phyloP scores from a whole-genome alignment of 2,329 filamentous ascomycete species.

The Venturia nashicola region DNA sequence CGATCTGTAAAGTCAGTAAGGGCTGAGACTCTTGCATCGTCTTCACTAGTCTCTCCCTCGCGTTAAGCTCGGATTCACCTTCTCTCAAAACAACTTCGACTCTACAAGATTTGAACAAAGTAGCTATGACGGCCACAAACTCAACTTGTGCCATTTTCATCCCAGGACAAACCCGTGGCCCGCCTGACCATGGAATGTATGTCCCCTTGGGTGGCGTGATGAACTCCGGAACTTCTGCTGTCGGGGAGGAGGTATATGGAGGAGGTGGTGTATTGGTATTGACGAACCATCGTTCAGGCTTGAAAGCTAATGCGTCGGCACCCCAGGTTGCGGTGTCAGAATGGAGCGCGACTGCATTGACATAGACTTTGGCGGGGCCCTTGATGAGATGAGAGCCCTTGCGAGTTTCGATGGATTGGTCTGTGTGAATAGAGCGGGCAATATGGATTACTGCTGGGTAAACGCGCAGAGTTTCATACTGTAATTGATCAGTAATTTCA shows the following conservation, averaged over 20 bases:
- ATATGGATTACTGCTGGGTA: slow-evolving; percentile 3
- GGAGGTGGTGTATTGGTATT: background rate
- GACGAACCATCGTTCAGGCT: slow-evolving; percentile 5
- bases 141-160: slow-evolving; percentile 10
- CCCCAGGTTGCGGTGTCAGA: background rate
- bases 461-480: slow-evolving; percentile 8
- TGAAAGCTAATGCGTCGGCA: background rate
- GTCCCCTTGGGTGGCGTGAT: slow-evolving; percentile 4
- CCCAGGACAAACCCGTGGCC: slow-evolving; percentile 7
- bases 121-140: slow-evolving; percentile 3
- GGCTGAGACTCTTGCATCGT: background rate
- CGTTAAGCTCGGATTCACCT: background rate
- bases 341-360: slow-evolving; percentile 4
- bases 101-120: background rate
- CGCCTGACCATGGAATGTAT: slow-evolving; percentile 6
- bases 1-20: background rate
- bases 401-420: background rate
- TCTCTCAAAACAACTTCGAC: background rate
- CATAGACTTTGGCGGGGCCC: background rate
- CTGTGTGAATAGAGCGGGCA: background rate
- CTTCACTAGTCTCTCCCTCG: background rate
- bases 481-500: background rate
- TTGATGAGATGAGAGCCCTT: background rate
- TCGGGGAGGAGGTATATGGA: background rate
- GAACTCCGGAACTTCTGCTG: background rate